Evolutionary conservation across 2,329 filamentous ascomycete genomes (phyloP).

Genomic region (Fusarium sp.): DNA sequence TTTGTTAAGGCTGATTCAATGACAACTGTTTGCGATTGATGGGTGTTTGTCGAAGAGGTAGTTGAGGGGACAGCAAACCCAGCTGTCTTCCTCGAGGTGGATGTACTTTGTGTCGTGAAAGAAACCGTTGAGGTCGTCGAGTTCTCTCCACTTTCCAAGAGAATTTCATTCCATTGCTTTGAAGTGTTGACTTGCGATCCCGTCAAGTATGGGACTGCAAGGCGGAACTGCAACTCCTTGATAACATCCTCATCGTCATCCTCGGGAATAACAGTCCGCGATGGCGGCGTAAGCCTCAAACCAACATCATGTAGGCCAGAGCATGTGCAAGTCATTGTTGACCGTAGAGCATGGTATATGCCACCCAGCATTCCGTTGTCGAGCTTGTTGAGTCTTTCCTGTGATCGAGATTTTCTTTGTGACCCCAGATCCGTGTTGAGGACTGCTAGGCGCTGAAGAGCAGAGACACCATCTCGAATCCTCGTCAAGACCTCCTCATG

Average conservation of each 20-base stretch:
- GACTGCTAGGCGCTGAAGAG: not conserved
- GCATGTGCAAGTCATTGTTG: not conserved
- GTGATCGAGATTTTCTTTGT: not conserved
- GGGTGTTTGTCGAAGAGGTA: not conserved
- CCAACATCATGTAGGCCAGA: not conserved
- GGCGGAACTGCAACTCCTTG: not conserved
- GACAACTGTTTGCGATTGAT: not conserved
- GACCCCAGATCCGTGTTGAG: not conserved
- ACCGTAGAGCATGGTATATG: not conserved
- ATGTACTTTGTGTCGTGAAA: accelerated
- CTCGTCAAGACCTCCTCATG: not conserved
- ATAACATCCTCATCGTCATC: not conserved
- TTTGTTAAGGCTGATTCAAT: not conserved
- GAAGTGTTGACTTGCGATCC: accelerated
- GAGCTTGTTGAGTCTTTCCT: not conserved
- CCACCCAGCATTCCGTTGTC: not conserved
- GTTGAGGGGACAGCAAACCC: not conserved
- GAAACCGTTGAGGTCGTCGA: accelerated
- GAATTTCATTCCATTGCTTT: slow-evolving; percentile 1
- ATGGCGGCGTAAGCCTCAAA: not conserved
- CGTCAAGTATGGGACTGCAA: not conserved
- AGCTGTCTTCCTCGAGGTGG: not conserved
- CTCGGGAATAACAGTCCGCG: not conserved
- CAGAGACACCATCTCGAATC: not conserved
- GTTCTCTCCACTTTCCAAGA: not conserved